Evolutionary conservation across 495 filamentous ascomycete genomes (phyloP), one percentile per base, ranked within the genome.

Genomic region (Talaromyces wortmannii): DNA sequence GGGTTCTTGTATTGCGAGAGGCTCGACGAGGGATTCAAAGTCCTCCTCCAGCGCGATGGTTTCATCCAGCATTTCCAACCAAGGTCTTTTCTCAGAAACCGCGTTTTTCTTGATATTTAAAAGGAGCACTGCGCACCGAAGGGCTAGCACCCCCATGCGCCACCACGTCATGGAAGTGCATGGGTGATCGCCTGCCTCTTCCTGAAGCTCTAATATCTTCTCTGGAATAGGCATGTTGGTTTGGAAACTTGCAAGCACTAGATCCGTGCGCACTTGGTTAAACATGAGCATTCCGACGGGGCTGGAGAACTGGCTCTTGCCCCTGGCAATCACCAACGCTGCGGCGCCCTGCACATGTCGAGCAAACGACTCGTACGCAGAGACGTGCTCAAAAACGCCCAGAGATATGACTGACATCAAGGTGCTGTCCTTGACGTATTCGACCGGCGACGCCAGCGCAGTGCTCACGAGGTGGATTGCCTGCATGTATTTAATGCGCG

Each of bases 371-470:
- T 68, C 63, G 52, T 60, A 65, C 10, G 74, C 69, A 6, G 75
- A 69, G 50, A 78, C 70, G 57, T 78, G 77, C 64, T 83, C 80
- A 52, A 81, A 85, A 3, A 82, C 63, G n/a, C 77, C 74, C n/a
- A 85, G 66, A 30, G 81, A 77, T 31, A 85, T 75, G n/a, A 82
- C 71, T 6, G 78, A 71, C 55, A 84, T 77, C 62, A 85, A 68
- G 12, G 80, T 85, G 51, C 70, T 79, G 58, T 85, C 81, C 58
- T 81, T 79, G 57, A 75, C 61, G n/a, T 75, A 77, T 45, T 83
- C 78, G 11, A 53, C 57, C 0, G 79, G 78, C 13, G 75, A 71
- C 30, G 68, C 61, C 17, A 85, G 59, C 3, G 82, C 82, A 18
- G 61, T 54, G 56, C 83, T 85, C 6, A 72, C 71, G 29, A 63